Conservation (phyloP, 441 rosid genomes). For the Populus hybrid region DNA sequence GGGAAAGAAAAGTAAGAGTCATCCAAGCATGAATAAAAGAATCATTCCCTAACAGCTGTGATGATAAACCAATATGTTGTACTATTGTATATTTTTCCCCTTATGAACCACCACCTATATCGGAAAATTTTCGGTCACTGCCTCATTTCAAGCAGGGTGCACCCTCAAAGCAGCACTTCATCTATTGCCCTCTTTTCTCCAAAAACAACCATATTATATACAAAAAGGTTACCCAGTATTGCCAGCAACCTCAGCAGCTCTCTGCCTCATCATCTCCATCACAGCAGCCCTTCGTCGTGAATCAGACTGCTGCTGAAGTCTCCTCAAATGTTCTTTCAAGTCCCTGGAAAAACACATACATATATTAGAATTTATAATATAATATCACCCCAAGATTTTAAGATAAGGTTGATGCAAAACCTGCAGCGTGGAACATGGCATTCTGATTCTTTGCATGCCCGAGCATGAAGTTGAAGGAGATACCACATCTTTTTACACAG, state of each 20-base stretch:
- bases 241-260: slow-evolving; percentile 98
- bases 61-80: slow-evolving; percentile 26
- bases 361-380: not conserved
- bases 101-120: slow-evolving; percentile 15
- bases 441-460: slow-evolving; percentile 96
- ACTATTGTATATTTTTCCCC: slow-evolving; percentile 21
- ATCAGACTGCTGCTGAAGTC: slow-evolving; percentile 98
- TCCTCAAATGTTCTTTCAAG: slow-evolving; percentile 88
- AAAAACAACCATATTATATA: slow-evolving; percentile 34
- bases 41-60: slow-evolving; percentile 27
- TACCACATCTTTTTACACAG: slow-evolving; percentile 99
- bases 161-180: slow-evolving; percentile 28
- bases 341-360: slow-evolving; percentile 50
- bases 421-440: slow-evolving; percentile 99
- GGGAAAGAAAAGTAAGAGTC: slow-evolving; percentile 17
- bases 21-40: slow-evolving; percentile 31
- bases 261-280: slow-evolving; percentile 99
- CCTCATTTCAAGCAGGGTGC: slow-evolving; percentile 29
- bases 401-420: slow-evolving; percentile 35
- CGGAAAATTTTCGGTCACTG: slow-evolving; percentile 23
- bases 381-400: not conserved
- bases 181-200: slow-evolving; percentile 30
- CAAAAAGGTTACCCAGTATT: slow-evolving; percentile 60
- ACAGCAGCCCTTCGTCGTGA: slow-evolving; percentile 99
- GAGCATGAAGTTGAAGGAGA: slow-evolving; percentile 97